These are phyloP conservation scores for Gossypium lobatum DNA, from an alignment of 441 rosid genomes.

Conservation along the genomic window DNA sequence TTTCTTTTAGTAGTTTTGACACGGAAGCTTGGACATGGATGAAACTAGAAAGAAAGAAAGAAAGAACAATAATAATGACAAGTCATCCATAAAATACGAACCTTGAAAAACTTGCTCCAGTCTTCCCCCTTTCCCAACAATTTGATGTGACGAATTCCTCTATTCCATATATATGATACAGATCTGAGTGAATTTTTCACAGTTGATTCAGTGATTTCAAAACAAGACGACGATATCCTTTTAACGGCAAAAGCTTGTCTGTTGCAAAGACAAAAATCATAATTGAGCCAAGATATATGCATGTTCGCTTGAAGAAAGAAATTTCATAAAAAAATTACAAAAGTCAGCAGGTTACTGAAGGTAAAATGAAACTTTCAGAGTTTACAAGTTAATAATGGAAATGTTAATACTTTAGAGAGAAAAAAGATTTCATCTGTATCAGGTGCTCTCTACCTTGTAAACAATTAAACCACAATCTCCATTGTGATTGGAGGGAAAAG, in stretches of 20 bases:
- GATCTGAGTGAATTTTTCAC: slow-evolving; percentile 43
- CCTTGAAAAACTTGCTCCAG: slow-evolving; percentile 67
- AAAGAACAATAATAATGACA: not conserved
- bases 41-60: not conserved
- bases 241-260: slow-evolving; percentile 46
- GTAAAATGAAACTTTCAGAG: not conserved
- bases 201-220: slow-evolving; percentile 46
- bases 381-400: not conserved
- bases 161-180: slow-evolving; percentile 54
- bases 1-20: not conserved
- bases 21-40: not conserved
- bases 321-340: not conserved
- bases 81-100: slow-evolving; percentile 21
- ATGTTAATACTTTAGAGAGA: not conserved
- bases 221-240: slow-evolving; percentile 45
- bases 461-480: not conserved
- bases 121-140: slow-evolving; percentile 55
- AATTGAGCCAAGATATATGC: not conserved
- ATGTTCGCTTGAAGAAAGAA: not conserved
- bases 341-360: not conserved
- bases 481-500: not conserved
- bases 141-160: slow-evolving; percentile 28
- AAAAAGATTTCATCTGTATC: not conserved
- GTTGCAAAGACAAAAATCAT: slow-evolving; percentile 20
- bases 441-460: not conserved